These are phyloP conservation scores for Monosporascus cannonballus DNA, from an alignment of 2,329 filamentous ascomycete genomes.

Conservation along the genomic window DNA sequence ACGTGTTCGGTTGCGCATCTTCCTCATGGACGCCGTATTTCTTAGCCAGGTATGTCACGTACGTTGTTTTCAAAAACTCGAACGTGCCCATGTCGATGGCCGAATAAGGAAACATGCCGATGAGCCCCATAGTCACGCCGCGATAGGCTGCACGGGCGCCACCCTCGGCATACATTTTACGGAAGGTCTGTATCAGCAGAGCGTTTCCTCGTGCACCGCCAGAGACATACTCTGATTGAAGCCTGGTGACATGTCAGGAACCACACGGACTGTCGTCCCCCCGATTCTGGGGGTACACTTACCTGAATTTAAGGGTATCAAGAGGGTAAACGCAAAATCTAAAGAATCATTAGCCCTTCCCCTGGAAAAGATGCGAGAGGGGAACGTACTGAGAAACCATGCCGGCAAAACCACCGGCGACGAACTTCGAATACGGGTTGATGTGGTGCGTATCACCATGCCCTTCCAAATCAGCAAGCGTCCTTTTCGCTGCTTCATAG, in stretches of 20 bases:
- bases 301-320: conserved; percentile 53
- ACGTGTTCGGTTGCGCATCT: conserved; percentile 73
- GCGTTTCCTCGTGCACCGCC: conserved; percentile 78
- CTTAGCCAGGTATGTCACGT: conserved; percentile 65
- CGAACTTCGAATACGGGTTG: conserved; percentile 78
- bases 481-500: conserved; percentile 90
- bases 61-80: conserved; percentile 77
- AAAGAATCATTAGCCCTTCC: conserved; percentile 15
- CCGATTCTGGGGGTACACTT: background rate
- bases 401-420: conserved; percentile 83
- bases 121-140: conserved; percentile 84
- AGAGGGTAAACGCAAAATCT: conserved; percentile 91
- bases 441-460: conserved; percentile 77
- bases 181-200: conserved; percentile 74
- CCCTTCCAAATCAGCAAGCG: conserved; percentile 80
- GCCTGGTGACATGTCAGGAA: conserved; percentile 48
- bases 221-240: conserved; percentile 91
- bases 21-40: conserved; percentile 70
- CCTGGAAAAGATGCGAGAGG: background rate
- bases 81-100: conserved; percentile 96
- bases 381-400: conserved; percentile 79
- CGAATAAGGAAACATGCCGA: conserved; percentile 97
- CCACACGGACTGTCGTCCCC: background rate
- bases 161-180: conserved; percentile 77
- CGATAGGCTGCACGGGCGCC: conserved; percentile 78